Evolutionary conservation across 2,329 filamentous ascomycete genomes (phyloP).

Genomic region (Furcasterigmium furcatum): DNA sequence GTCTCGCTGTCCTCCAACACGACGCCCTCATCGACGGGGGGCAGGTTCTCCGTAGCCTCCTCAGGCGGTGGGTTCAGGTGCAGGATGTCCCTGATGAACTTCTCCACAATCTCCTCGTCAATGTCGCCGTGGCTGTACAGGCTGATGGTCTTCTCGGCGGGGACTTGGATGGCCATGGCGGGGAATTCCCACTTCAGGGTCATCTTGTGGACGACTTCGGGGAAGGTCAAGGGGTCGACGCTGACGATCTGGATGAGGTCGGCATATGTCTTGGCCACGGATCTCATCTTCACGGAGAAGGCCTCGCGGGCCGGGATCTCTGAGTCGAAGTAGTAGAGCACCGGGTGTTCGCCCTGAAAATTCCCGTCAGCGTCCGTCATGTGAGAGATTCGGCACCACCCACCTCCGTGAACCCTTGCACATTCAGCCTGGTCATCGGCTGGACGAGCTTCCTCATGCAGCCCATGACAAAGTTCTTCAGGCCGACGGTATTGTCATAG

Average conservation of each 20-base stretch:
- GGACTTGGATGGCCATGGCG: slow-evolving; percentile 6
- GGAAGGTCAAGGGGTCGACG: slow-evolving; percentile 40
- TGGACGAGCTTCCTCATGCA: slow-evolving; percentile 36
- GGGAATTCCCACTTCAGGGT: slow-evolving; percentile 20
- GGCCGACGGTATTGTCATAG: slow-evolving; percentile 21
- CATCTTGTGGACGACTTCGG: slow-evolving; percentile 33
- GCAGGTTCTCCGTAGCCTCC: not conserved
- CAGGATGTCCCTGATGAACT: slow-evolving; percentile 2
- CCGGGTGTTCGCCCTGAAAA: not conserved
- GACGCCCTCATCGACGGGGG: not conserved
- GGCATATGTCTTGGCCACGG: slow-evolving; percentile 37
- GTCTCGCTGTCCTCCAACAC: not conserved
- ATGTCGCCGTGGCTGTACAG: slow-evolving; percentile 3
- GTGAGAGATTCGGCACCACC: not conserved
- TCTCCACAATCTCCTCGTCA: slow-evolving; percentile 4
- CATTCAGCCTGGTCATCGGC: slow-evolving; percentile 39
- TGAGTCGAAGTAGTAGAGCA: slow-evolving; percentile 24
- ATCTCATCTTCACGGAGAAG: slow-evolving; percentile 30
- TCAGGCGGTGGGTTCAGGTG: not conserved
- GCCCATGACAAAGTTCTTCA: slow-evolving; percentile 31
- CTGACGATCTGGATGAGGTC: slow-evolving; percentile 45
- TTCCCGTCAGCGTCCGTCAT: not conserved
- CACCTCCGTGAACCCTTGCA: slow-evolving; percentile 24
- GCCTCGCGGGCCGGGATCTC: slow-evolving; percentile 23
- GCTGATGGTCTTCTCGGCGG: slow-evolving; percentile 1